phyloP scores from a whole-genome alignment of 2,329 filamentous ascomycete genomes.

The Fusarium nanum region DNA sequence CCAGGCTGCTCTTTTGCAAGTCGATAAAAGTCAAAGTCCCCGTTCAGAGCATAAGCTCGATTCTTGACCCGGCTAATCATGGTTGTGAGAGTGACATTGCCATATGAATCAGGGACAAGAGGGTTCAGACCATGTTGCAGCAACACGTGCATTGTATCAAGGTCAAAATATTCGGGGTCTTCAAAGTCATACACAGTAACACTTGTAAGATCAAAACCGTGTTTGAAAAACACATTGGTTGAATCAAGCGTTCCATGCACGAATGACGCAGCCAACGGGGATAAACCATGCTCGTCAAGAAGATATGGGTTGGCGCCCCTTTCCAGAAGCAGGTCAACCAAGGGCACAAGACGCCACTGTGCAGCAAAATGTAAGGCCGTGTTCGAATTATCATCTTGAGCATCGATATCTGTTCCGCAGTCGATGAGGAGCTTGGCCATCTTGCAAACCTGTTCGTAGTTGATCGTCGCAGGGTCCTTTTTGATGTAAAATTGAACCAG shows the following conservation, averaged over 20 bases:
- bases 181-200: neutral
- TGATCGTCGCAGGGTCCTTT: too few species aligned
- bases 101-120: neutral
- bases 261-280: slow-evolving; percentile 22
- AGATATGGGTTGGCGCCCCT: slow-evolving; percentile 37
- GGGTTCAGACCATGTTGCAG: slow-evolving; percentile 29
- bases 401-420: slow-evolving; percentile 34
- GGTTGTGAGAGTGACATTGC: slow-evolving; percentile 4
- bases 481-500: slow-evolving; percentile 1
- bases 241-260: neutral
- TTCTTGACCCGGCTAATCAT: neutral
- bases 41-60: slow-evolving; percentile 28
- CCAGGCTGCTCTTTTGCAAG: slow-evolving; percentile 29
- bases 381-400: slow-evolving; percentile 12
- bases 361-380: slow-evolving; percentile 35
- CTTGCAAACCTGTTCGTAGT: neutral
- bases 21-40: slow-evolving; percentile 34
- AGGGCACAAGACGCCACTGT: neutral
- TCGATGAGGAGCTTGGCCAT: slow-evolving; percentile 25
- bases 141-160: slow-evolving; percentile 8
- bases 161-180: neutral
- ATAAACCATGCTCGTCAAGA: slow-evolving; percentile 5
- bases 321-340: slow-evolving; percentile 26
- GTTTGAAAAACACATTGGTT: slow-evolving; percentile 13
- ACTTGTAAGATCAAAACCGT: slow-evolving; percentile 25